A percentile compares a stretch with the other conserved stretches of the same genome.
Conservation (phyloP, 2,329 filamentous ascomycete genomes). For the Penicillium sp. region DNA sequence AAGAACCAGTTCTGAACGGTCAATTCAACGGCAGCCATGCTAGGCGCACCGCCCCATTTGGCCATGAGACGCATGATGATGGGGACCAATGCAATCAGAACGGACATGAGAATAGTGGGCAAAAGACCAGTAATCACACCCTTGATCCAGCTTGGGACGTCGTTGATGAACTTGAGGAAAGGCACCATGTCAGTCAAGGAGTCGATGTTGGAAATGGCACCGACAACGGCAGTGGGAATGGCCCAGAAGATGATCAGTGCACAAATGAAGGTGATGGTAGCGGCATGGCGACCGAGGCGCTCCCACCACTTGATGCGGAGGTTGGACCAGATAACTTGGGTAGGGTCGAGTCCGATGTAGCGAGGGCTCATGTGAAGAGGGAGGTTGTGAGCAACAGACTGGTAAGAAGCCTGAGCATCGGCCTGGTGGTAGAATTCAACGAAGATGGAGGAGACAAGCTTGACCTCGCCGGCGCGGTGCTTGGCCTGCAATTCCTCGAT, state of each 20-base stretch:
- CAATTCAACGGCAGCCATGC: slow-evolving; percentile 76
- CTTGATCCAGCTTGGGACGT: slow-evolving; percentile 70
- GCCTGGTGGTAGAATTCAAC: slow-evolving; percentile 84
- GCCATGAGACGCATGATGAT: slow-evolving; percentile 78
- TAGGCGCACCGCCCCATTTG: slow-evolving; percentile 77
- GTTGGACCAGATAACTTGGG: slow-evolving; percentile 83
- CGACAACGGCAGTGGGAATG: slow-evolving; percentile 75
- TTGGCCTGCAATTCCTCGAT: slow-evolving; percentile 68
- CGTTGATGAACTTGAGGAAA: slow-evolving; percentile 73
- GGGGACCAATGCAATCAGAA: slow-evolving; percentile 85
- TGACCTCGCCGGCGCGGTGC: slow-evolving; percentile 66
- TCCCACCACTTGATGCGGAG: slow-evolving; percentile 86
- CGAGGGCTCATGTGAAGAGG: slow-evolving; percentile 84
- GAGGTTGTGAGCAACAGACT: slow-evolving; percentile 83
- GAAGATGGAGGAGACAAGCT: slow-evolving; percentile 76
- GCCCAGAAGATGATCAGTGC: slow-evolving; percentile 87
- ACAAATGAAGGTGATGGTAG: slow-evolving; percentile 70
- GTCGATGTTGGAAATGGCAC: slow-evolving; percentile 80
- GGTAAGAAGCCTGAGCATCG: slow-evolving; percentile 82
- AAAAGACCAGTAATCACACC: slow-evolving; percentile 84
- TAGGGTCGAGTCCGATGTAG: slow-evolving; percentile 79
- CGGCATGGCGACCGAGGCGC: slow-evolving; percentile 70
- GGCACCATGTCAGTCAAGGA: slow-evolving; percentile 63
- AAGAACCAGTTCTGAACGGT: slow-evolving; percentile 93
- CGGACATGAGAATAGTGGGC: slow-evolving; percentile 74